Conservation (phyloP, 2,329 filamentous ascomycete species). For the Paramyrothecium roridum region DNA sequence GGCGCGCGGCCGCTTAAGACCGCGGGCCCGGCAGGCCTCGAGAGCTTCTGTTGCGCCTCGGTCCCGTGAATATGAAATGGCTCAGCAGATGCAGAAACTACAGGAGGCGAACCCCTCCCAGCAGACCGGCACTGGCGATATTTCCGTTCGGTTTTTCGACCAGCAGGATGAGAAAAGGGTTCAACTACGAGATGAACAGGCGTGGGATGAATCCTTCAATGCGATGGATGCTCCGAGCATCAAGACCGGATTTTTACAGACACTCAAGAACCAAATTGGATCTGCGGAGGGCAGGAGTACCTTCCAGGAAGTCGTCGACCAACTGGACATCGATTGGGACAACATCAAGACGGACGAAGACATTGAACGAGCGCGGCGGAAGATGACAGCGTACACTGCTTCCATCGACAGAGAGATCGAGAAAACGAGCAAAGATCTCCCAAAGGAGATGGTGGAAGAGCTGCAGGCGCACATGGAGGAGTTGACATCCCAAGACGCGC, state of each 20-base stretch:
- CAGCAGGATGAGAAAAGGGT: constrained; percentile 34
- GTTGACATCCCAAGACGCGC: constrained; percentile 12
- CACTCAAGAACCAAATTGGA: constrained; percentile 33
- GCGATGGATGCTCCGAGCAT: constrained; percentile 30
- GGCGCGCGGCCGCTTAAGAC: constrained; percentile 14
- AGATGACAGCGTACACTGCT: constrained; percentile 29
- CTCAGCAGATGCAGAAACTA: constrained; percentile 22
- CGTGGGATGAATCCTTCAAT: constrained; percentile 36
- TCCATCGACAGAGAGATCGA: constrained; percentile 32
- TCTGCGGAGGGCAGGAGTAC: constrained; percentile 28
- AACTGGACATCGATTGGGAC: constrained; percentile 26
- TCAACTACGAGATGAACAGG: constrained; percentile 34
- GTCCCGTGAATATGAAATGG: constrained; percentile 21
- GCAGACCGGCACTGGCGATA: constrained; percentile 13
- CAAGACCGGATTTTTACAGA: constrained; percentile 29
- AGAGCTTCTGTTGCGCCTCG: constrained; percentile 15
- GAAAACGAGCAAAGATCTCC: constrained; percentile 24
- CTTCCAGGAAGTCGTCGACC: constrained; percentile 30
- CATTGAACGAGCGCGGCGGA: constrained; percentile 29
- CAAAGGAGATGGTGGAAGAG: constrained; percentile 27
- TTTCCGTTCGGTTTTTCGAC: constrained; percentile 45
- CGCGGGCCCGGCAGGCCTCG: constrained; percentile 9
- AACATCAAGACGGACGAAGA: constrained; percentile 27
- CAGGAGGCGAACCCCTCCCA: constrained; percentile 16
- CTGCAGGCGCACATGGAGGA: constrained; percentile 24